Evolutionary conservation across 805 yeast genomes (phyloP), one percentile per base, ranked within the genome.

Genomic region (Schwanniomyces sp.): DNA sequence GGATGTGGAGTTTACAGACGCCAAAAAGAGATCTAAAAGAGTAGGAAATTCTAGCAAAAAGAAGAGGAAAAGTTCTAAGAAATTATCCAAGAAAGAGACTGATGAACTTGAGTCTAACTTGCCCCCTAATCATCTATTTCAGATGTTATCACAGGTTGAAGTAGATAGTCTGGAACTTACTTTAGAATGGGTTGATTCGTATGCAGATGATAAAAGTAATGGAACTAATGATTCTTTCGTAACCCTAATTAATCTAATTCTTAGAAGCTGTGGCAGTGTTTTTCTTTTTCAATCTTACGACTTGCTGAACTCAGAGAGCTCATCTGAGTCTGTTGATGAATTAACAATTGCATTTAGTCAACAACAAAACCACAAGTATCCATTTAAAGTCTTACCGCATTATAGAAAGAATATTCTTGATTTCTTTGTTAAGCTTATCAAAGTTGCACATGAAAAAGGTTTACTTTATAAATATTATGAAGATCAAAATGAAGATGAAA

Each of bases 241-340:
- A 39, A 80, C 80, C 32, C 65, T 91, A 43, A 67, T 91, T 38
- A 91, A 91, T 62, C 72, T 90, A 43, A 55, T 88, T 1, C 67
- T 91, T 36, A 73, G 91, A 49, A 72, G 84, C 42, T 82, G 88
- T 60, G 96, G 96, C 0, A 85, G 91, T 43, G 74, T 81, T 17
- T 73, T 82, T 1, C 79, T 78, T 24, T 79, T 88, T 8, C 84
- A 84, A 49, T 80, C 81, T 25, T 96, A 91, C 62, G 97, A 91
- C 61, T 83, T 89, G 43, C 73, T 71, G 21, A 84, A 83, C 56
- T 71, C 79, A 45, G 91, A 86, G 37, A 80, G 88, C 7, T 87
- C 94, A 0, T 70, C 78, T 12, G 86, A 84, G 30, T 88, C 96
- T 0, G 79, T 88, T 8, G 82, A 78, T 4, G 96, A 89, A 62